These are phyloP conservation scores for Mycena metata DNA, from an alignment of 768 basidiomycete species.

Conservation along the genomic window DNA sequence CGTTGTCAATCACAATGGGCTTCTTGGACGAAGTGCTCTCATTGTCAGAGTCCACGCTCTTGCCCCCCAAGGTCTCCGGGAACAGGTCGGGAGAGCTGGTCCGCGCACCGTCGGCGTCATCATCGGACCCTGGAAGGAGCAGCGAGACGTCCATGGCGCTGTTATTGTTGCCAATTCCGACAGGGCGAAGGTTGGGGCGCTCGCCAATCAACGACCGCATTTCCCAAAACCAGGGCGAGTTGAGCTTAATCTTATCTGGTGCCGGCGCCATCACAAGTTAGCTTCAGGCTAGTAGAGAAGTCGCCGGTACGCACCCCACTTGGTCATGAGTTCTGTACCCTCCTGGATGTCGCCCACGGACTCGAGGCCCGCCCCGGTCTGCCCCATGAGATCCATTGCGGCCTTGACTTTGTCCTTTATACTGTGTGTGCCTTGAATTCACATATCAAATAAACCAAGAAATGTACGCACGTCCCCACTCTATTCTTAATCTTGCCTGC, in stretches of 20 bases:
- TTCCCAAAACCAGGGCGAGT: conserved; percentile 6
- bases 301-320: background rate
- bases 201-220: background rate
- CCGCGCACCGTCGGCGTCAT: background rate
- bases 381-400: too few relatives aligned
- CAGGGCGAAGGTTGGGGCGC: conserved; percentile 5
- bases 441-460: too few relatives aligned
- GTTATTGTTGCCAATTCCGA: conserved; percentile 1
- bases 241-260: background rate
- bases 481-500: background rate
- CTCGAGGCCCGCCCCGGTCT: too few relatives aligned
- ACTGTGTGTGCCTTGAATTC: too few relatives aligned
- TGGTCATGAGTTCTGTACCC: background rate
- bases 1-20: too few relatives aligned
- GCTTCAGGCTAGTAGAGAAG: background rate
- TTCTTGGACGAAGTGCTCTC: too few relatives aligned
- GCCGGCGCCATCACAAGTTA: too few relatives aligned
- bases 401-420: too few relatives aligned
- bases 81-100: background rate
- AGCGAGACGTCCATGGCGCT: background rate
- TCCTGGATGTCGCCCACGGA: background rate
- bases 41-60: too few relatives aligned
- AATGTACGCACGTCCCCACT: background rate
- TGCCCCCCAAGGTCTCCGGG: too few relatives aligned
- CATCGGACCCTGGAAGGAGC: too few relatives aligned